Evolutionary conservation across 257 asterid genomes (phyloP).

Genomic region (Solanum medicagineum): DNA sequence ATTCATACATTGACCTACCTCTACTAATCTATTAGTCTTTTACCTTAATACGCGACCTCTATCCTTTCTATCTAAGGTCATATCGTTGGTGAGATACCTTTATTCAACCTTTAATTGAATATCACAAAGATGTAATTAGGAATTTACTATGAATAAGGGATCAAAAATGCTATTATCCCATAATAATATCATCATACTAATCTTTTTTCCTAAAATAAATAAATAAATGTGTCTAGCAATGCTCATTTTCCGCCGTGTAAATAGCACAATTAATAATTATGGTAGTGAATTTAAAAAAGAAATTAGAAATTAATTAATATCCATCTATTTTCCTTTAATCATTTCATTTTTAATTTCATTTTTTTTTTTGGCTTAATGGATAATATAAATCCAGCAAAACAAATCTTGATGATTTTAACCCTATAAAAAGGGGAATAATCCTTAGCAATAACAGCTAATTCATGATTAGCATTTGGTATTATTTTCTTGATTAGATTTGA

Average conservation of each 20-base stretch:
- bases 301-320: not conserved
- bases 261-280: not conserved
- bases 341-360: not conserved
- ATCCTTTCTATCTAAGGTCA: no score
- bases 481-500: not conserved
- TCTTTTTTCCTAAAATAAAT: not conserved
- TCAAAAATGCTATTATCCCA: not conserved
- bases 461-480: not conserved
- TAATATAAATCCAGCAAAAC: not conserved
- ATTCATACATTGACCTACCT: accelerated
- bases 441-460: not conserved
- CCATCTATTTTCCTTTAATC: not conserved
- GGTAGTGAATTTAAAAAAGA: not conserved
- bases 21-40: no score
- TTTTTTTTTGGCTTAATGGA: not conserved
- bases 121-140: no score
- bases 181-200: not conserved
- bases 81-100: no score
- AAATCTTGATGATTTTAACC: not conserved
- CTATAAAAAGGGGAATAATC: not conserved
- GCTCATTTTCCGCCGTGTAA: not conserved
- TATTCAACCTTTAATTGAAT: no score
- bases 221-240: not conserved
- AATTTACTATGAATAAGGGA: no score
- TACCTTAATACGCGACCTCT: no score